These are phyloP conservation scores for Erythrophleum ivorense DNA, from an alignment of 331 rosid genomes.

Conservation along the genomic window DNA sequence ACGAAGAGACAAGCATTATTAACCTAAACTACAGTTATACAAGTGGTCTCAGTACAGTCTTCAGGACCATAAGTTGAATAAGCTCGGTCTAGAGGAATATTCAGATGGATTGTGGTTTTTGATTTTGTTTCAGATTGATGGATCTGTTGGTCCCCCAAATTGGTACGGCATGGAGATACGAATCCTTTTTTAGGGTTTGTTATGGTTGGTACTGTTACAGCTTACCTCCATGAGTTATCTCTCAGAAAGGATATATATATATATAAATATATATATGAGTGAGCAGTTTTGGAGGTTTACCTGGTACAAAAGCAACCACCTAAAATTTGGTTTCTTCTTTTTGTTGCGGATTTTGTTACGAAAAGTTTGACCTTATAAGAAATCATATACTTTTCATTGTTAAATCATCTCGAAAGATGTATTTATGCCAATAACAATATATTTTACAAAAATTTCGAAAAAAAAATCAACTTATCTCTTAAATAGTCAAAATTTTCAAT, in stretches of 20 bases:
- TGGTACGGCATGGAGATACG: slow-evolving; percentile 47
- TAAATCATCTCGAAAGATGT: too few species aligned
- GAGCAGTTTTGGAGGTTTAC: background rate
- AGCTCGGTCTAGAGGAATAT: background rate
- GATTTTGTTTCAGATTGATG: slow-evolving; percentile 47
- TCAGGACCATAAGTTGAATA: background rate
- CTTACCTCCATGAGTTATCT: slow-evolving; percentile 14
- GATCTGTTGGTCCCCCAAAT: slow-evolving; percentile 48
- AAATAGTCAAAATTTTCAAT: background rate
- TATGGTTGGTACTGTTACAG: background rate
- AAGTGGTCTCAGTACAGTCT: background rate
- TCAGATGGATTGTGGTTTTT: slow-evolving; percentile 15
- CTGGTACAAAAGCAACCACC: background rate
- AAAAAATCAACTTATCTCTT: background rate
- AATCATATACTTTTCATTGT: too few species aligned
- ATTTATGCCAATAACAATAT: background rate
- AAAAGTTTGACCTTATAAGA: too few species aligned
- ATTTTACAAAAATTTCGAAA: too few species aligned
- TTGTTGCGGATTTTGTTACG: too few species aligned
- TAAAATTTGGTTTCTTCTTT: background rate
- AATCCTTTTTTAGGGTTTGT: slow-evolving; percentile 28
- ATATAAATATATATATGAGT: too few species aligned
- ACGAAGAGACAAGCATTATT: background rate
- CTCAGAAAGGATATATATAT: too few species aligned
- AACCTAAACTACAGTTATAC: background rate